These are phyloP conservation scores for Candida methanosorbosa DNA, from an alignment of 805 yeast species.

Conservation along the genomic window DNA sequence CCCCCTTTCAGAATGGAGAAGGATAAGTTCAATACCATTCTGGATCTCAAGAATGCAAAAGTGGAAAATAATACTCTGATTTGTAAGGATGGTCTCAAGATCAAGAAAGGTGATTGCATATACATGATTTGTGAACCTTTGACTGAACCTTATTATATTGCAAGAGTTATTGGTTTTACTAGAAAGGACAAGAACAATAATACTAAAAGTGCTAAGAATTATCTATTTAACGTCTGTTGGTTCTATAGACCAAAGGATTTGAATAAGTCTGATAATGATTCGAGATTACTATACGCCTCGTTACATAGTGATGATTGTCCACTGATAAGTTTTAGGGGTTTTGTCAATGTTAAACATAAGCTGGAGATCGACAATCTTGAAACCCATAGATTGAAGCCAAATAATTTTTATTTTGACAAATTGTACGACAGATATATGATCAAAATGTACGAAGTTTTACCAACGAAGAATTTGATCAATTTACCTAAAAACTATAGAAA, in stretches of 20 bases:
- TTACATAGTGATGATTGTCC: slow-evolving; percentile 85
- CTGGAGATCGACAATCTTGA: slow-evolving; percentile 56
- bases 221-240: slow-evolving; percentile 75
- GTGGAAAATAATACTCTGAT: slow-evolving; percentile 28
- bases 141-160: slow-evolving; percentile 89
- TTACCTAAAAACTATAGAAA: slow-evolving; percentile 51
- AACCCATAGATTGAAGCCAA: slow-evolving; percentile 47
- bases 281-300: slow-evolving; percentile 74
- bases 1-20: slow-evolving; percentile 26
- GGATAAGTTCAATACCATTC: slow-evolving; percentile 33
- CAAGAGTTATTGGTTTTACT: slow-evolving; percentile 69
- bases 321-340: slow-evolving; percentile 63
- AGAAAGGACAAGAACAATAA: slow-evolving; percentile 24
- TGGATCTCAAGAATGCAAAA: slow-evolving; percentile 34
- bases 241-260: slow-evolving; percentile 84
- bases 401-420: slow-evolving; percentile 76
- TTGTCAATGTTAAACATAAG: slow-evolving; percentile 59
- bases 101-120: slow-evolving; percentile 56
- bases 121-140: slow-evolving; percentile 89
- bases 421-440: slow-evolving; percentile 82
- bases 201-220: slow-evolving; percentile 41
- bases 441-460: slow-evolving; percentile 69
- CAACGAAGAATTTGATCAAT: slow-evolving; percentile 49
- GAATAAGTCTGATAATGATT: slow-evolving; percentile 54
- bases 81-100: slow-evolving; percentile 28